Evolutionary conservation across 345 rosid species (phyloP).

Genomic region (Psidium friedrichsthalianum): DNA sequence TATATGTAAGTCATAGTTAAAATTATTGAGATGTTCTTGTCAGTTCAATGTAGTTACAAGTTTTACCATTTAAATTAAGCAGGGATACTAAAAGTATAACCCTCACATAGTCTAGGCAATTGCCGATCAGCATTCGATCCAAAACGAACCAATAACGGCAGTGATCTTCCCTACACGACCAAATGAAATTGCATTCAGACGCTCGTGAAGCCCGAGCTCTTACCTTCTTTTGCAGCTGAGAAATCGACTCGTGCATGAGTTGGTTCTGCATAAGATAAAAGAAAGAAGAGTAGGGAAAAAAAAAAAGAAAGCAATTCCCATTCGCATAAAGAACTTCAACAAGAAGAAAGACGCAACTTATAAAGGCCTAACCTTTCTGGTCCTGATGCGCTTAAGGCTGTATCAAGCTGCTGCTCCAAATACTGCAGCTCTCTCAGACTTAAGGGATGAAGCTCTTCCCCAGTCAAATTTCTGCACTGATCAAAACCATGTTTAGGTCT

Average conservation of each 20-base stretch:
- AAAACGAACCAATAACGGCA: neutral
- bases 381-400: conserved; percentile 67
- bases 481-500: neutral
- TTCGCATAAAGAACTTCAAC: neutral
- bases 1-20: neutral
- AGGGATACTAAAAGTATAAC: neutral
- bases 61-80: neutral
- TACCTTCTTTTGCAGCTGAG: conserved; percentile 59
- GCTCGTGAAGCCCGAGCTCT: neutral
- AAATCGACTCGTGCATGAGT: conserved; percentile 43
- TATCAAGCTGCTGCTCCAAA: conserved; percentile 76
- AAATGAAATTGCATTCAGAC: neutral
- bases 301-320: neutral
- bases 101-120: neutral
- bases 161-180: neutral
- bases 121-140: neutral
- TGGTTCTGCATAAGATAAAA: conserved; percentile 45
- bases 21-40: neutral
- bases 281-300: neutral
- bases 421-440: conserved; percentile 60
- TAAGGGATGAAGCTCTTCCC: conserved; percentile 58
- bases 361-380: conserved; percentile 39
- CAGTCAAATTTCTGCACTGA: conserved; percentile 39
- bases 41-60: neutral
- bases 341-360: neutral